These are phyloP conservation scores for Aciculosporium take DNA, from an alignment of 2,329 filamentous ascomycete genomes.

Conservation along the genomic window DNA sequence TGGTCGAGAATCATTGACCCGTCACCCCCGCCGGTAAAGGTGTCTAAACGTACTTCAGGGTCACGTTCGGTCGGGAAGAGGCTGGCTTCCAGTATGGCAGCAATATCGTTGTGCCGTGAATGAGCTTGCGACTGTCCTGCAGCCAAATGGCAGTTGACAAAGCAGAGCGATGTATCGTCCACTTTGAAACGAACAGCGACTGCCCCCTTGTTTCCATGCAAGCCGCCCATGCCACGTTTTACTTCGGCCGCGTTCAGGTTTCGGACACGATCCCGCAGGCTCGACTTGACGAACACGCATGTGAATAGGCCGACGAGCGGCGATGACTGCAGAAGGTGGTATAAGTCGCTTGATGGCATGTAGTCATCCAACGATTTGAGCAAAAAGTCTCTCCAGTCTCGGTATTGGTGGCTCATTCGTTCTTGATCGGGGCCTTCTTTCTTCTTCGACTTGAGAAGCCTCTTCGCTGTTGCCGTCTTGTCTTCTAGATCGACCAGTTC, in stretches of 20 bases:
- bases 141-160: constrained; percentile 93
- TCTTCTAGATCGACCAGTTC: constrained; percentile 97
- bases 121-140: constrained; percentile 85
- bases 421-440: constrained; percentile 69
- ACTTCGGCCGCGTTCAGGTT: constrained; percentile 70
- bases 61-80: constrained; percentile 62
- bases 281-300: constrained; percentile 82
- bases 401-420: constrained; percentile 93
- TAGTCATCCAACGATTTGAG: constrained; percentile 69
- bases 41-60: constrained; percentile 53
- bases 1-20: constrained; percentile 91
- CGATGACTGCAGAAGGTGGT: constrained; percentile 75
- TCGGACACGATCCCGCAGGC: constrained; percentile 59
- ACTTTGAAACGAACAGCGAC: constrained; percentile 82
- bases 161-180: constrained; percentile 87
- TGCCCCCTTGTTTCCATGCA: constrained; percentile 94
- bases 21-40: constrained; percentile 82
- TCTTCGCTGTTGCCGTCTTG: constrained; percentile 94
- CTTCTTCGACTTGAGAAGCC: constrained; percentile 83
- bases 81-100: constrained; percentile 69
- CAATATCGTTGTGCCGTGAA: constrained; percentile 83
- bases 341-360: constrained; percentile 62
- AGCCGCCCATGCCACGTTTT: constrained; percentile 88
- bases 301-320: constrained; percentile 87
- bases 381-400: constrained; percentile 88